Evolutionary conservation across 2,329 filamentous ascomycete species (phyloP).

Genomic region (Calonectria pauciramosa): DNA sequence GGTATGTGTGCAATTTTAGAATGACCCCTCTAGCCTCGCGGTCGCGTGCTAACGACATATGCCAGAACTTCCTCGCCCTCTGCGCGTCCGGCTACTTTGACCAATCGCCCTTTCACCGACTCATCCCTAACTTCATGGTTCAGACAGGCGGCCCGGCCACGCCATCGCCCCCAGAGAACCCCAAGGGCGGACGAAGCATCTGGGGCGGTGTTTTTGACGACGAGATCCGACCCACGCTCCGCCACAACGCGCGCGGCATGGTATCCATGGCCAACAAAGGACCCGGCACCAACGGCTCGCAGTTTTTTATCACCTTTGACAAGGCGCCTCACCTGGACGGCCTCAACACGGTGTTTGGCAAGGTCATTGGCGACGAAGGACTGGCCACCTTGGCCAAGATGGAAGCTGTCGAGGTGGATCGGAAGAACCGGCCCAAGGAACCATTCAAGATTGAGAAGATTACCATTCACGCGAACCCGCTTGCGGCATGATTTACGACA

Average conservation of each 20-base stretch:
- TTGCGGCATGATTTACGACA: constrained; percentile 72
- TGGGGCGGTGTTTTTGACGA: constrained; percentile 83
- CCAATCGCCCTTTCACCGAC: constrained; percentile 81
- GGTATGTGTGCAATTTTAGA: constrained; percentile 57
- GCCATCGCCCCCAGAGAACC: constrained; percentile 66
- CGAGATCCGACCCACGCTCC: constrained; percentile 80
- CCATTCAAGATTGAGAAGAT: constrained; percentile 76
- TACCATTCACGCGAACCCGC: constrained; percentile 83
- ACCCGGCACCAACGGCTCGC: constrained; percentile 79
- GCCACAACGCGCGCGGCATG: constrained; percentile 77
- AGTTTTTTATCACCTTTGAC: constrained; percentile 87
- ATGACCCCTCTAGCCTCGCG: background rate
- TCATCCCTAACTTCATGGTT: constrained; percentile 85
- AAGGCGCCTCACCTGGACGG: constrained; percentile 86
- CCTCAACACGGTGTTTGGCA: constrained; percentile 87
- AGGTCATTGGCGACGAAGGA: constrained; percentile 76
- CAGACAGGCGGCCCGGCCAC: constrained; percentile 78
- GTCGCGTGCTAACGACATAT: constrained; percentile 24
- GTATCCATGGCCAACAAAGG: constrained; percentile 87
- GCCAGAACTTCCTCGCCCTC: constrained; percentile 87
- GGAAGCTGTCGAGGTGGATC: constrained; percentile 80
- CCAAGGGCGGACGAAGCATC: constrained; percentile 80
- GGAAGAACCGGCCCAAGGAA: constrained; percentile 81
- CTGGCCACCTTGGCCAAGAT: constrained; percentile 77
- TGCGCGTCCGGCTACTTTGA: constrained; percentile 86